These are phyloP conservation scores for Chlorella sp. DNA, from an alignment of 139 green algal species.

Conservation along the genomic window DNA sequence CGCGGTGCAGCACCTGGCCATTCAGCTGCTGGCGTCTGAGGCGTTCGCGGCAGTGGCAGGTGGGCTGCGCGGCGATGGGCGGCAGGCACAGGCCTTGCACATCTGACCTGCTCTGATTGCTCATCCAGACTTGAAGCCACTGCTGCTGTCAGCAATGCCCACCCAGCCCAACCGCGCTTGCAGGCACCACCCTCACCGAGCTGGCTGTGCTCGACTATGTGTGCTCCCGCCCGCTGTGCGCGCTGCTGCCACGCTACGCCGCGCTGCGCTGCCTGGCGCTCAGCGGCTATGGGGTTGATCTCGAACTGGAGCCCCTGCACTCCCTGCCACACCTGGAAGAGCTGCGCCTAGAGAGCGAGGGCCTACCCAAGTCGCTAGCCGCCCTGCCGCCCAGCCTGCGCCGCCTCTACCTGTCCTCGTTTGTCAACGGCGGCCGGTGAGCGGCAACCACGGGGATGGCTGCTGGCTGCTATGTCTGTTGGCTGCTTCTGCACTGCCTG, in stretches of 20 bases:
- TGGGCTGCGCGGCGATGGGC: background rate
- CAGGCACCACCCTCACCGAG: background rate
- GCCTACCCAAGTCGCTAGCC: background rate
- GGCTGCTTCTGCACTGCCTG: too few relatives aligned
- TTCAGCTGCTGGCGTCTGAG: background rate
- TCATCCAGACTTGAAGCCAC: background rate
- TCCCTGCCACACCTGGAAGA: constrained; percentile 4
- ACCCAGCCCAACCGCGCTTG: background rate
- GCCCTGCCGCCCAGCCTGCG: background rate
- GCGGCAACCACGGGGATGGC: background rate
- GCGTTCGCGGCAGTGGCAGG: background rate
- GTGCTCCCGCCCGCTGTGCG: constrained; percentile 16
- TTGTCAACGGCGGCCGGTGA: constrained; percentile 6
- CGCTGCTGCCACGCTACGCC: constrained; percentile 20
- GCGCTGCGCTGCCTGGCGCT: constrained; percentile 8
- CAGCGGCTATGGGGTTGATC: background rate
- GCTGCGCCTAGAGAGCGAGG: background rate
- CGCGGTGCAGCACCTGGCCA: background rate
- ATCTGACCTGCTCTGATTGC: too few relatives aligned
- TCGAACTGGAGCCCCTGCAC: constrained; percentile 15
- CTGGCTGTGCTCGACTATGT: constrained; percentile 1
- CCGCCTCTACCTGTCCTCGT: constrained; percentile 1
- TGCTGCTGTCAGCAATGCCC: too few relatives aligned
- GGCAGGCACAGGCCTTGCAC: background rate
- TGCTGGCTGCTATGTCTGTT: background rate